Conservation (phyloP, 2,329 filamentous ascomycete species). For the Dothiorella sarmentorum region DNA sequence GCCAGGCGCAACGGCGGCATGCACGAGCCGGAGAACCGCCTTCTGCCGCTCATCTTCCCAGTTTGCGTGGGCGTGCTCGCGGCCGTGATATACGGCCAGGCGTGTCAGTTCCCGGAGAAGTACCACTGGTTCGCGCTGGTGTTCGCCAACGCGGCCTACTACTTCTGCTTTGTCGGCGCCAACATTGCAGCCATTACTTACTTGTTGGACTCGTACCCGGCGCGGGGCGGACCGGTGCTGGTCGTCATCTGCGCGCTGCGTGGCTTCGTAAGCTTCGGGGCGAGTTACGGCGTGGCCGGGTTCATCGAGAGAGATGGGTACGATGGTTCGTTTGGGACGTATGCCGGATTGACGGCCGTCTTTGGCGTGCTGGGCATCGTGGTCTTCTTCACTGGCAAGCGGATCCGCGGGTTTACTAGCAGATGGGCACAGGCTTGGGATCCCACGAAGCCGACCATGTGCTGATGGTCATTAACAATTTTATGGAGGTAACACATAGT, state of each 20-base stretch:
- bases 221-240: conserved; percentile 41
- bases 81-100: conserved; percentile 38
- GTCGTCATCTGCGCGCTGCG: conserved; percentile 47
- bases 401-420: conserved; percentile 31
- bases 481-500: too few relatives aligned
- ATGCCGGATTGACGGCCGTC: conserved; percentile 30
- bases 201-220: conserved; percentile 45
- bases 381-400: conserved; percentile 32
- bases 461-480: not conserved
- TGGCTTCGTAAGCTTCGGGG: conserved; percentile 46
- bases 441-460: conserved; percentile 1
- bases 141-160: conserved; percentile 29
- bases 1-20: conserved; percentile 38
- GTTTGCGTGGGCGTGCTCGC: conserved; percentile 39
- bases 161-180: conserved; percentile 40
- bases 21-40: conserved; percentile 42
- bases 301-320: conserved; percentile 33
- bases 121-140: conserved; percentile 38
- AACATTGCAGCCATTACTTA: conserved; percentile 48
- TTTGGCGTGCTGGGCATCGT: conserved; percentile 31
- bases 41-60: conserved; percentile 37
- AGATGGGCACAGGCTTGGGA: conserved; percentile 26
- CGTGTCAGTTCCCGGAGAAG: conserved; percentile 32
- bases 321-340: conserved; percentile 32
- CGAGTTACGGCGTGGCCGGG: conserved; percentile 37